Evolutionary conservation across 352 stramenopile species (phyloP).

Genomic region (Pythium aquatile): DNA sequence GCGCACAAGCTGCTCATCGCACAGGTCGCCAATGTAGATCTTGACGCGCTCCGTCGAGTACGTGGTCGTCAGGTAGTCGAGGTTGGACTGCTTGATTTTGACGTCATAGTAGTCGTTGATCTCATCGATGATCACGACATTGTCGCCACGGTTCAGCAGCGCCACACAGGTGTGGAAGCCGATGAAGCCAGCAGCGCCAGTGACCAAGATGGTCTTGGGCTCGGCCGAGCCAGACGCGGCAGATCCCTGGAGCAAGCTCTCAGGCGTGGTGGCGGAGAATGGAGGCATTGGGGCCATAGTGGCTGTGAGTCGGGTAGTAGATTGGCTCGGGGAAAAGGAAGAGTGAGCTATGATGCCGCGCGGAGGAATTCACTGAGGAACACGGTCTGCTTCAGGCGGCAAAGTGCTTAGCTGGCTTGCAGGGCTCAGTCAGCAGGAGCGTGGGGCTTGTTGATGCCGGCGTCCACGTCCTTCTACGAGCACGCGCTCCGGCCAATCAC

Average conservation of each 20-base stretch:
- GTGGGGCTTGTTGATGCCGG: slow-evolving; percentile 5
- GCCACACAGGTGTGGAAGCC: slow-evolving; percentile 93
- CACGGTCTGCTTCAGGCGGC: slow-evolving; percentile 15
- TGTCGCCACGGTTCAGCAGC: slow-evolving; percentile 83
- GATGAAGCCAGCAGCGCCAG: slow-evolving; percentile 96
- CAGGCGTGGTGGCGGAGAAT: slow-evolving; percentile 25
- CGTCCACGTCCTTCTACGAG: slow-evolving; percentile 11
- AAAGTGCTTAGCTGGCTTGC: background rate
- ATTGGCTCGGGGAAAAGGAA: background rate
- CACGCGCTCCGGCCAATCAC: slow-evolving; percentile 11
- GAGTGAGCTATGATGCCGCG: background rate
- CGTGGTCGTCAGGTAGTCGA: slow-evolving; percentile 73
- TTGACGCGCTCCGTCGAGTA: slow-evolving; percentile 57
- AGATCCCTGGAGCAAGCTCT: background rate
- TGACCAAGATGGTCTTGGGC: slow-evolving; percentile 68
- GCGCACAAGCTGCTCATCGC: slow-evolving; percentile 90
- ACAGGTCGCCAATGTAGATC: slow-evolving; percentile 93
- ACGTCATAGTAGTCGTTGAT: slow-evolving; percentile 99
- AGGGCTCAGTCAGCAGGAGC: background rate
- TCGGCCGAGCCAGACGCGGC: background rate
- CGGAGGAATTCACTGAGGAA: slow-evolving; percentile 1
- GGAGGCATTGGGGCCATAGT: slow-evolving; percentile 33
- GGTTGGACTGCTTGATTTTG: slow-evolving; percentile 95
- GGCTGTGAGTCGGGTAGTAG: background rate
- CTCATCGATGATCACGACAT: slow-evolving; percentile 97